phyloP scores from a whole-genome alignment of 2,329 filamentous ascomycete species.

The Diaporthe citriasiana region DNA sequence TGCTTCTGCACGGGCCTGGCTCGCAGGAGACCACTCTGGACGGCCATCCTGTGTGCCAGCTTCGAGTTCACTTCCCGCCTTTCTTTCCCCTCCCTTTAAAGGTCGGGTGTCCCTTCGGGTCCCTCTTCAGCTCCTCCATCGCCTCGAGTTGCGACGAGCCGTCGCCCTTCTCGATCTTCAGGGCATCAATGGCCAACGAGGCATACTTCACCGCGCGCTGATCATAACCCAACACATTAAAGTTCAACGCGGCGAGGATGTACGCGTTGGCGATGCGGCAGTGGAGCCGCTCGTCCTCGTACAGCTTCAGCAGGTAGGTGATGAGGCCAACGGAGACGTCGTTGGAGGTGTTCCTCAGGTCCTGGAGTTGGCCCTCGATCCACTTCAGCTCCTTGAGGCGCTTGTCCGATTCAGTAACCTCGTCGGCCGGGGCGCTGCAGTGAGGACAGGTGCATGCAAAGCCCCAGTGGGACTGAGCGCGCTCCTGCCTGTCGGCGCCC shows the following conservation, averaged over 20 bases:
- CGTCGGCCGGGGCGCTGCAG: conserved; percentile 46
- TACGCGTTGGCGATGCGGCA: conserved; percentile 53
- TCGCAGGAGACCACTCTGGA: no score
- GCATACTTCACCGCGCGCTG: conserved; percentile 51
- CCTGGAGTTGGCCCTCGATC: conserved; percentile 48
- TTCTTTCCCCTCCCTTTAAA: conserved; percentile 9
- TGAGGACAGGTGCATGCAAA: conserved; percentile 54
- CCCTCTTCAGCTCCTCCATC: conserved; percentile 52
- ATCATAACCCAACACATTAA: conserved; percentile 54
- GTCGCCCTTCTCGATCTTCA: conserved; percentile 52
- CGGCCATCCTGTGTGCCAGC: neutral
- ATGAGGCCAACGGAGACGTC: conserved; percentile 49
- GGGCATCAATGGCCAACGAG: conserved; percentile 49
- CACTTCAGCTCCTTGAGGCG: conserved; percentile 49
- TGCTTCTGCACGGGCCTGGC: rapidly evolving
- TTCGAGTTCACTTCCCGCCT: neutral
- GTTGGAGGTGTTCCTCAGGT: conserved; percentile 41
- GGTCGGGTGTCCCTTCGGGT: conserved; percentile 49
- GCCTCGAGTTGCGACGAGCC: conserved; percentile 47
- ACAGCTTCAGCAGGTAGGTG: conserved; percentile 50
- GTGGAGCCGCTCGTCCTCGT: conserved; percentile 52
- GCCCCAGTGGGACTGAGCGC: conserved; percentile 51
- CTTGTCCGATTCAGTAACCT: conserved; percentile 50
- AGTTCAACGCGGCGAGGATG: conserved; percentile 56
- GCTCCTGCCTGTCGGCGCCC: conserved; percentile 49